Evolutionary conservation across 2,329 filamentous ascomycete genomes (phyloP).

Genomic region (Paramyrothecium sp.): DNA sequence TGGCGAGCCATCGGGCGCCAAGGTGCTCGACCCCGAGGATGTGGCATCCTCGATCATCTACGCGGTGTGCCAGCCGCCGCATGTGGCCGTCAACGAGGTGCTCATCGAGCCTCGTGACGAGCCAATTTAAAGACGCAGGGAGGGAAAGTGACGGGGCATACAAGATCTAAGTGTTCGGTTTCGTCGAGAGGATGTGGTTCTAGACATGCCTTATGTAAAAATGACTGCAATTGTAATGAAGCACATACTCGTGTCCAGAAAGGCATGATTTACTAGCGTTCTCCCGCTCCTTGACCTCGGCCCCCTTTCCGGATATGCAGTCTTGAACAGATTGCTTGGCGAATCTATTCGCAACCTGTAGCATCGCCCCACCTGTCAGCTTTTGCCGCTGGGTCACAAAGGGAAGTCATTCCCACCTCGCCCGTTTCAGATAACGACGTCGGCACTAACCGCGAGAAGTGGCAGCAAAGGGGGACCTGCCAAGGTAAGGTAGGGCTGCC

Average conservation of each 20-base stretch:
- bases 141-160: neutral
- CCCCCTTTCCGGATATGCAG: neutral
- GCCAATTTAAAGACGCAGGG: constrained; percentile 53
- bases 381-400: neutral
- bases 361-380: neutral
- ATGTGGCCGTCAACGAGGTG: constrained; percentile 79
- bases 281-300: neutral
- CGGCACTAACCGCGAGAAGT: neutral
- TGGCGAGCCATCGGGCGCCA: constrained; percentile 71
- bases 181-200: neutral
- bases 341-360: neutral
- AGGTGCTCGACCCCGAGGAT: constrained; percentile 72
- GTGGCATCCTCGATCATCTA: constrained; percentile 72
- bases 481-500: too few species aligned
- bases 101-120: constrained; percentile 76
- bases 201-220: neutral
- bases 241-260: neutral
- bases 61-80: constrained; percentile 69
- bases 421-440: neutral
- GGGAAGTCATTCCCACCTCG: too few species aligned
- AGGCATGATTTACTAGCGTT: neutral
- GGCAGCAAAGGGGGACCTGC: neutral
- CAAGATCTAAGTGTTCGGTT: neutral
- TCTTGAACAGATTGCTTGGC: neutral
- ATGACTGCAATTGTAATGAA: too few species aligned